Evolutionary conservation across 441 rosid species (phyloP).

Genomic region (Biscutella laevigata): DNA sequence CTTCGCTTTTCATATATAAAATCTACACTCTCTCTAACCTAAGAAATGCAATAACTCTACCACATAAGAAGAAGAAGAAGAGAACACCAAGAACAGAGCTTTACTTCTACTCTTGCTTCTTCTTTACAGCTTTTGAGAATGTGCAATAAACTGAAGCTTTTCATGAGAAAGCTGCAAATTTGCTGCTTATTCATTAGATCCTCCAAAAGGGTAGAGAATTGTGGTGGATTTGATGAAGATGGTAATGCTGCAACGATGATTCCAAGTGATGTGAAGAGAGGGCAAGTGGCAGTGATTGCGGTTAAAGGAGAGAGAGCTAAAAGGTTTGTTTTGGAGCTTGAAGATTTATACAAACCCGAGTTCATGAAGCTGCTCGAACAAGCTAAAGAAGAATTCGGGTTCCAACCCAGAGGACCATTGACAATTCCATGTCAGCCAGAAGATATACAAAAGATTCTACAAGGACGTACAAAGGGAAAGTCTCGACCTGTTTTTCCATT

Average conservation of each 20-base stretch:
- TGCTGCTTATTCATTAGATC: conserved; percentile 11
- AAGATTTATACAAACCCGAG: conserved; percentile 37
- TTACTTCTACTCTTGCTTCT: conserved; percentile 1
- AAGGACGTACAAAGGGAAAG: conserved; percentile 20
- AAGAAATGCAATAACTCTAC: conserved; percentile 1
- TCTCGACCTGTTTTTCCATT: background rate
- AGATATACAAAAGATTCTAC: conserved; percentile 44
- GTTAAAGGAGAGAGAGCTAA: conserved; percentile 26
- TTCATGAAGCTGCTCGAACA: conserved; percentile 42
- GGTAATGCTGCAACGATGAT: conserved; percentile 16
- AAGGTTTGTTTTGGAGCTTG: conserved; percentile 51
- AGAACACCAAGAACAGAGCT: background rate
- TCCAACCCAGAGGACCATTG: conserved; percentile 47
- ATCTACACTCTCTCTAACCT: background rate
- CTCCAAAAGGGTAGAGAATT: conserved; percentile 16
- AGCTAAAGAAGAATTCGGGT: conserved; percentile 59
- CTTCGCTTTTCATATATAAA: conserved; percentile 4
- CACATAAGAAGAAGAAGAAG: conserved; percentile 1
- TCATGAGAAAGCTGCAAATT: conserved; percentile 14
- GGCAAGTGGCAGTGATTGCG: conserved; percentile 41
- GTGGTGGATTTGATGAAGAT: conserved; percentile 17
- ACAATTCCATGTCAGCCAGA: conserved; percentile 62
- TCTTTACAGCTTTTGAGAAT: conserved; percentile 13
- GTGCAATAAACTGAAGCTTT: conserved; percentile 20
- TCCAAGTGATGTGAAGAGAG: conserved; percentile 30